Evolutionary conservation across 192 early-diverging fungal genomes (phyloP).

Genomic region (Martensiomyces pterosporus): DNA sequence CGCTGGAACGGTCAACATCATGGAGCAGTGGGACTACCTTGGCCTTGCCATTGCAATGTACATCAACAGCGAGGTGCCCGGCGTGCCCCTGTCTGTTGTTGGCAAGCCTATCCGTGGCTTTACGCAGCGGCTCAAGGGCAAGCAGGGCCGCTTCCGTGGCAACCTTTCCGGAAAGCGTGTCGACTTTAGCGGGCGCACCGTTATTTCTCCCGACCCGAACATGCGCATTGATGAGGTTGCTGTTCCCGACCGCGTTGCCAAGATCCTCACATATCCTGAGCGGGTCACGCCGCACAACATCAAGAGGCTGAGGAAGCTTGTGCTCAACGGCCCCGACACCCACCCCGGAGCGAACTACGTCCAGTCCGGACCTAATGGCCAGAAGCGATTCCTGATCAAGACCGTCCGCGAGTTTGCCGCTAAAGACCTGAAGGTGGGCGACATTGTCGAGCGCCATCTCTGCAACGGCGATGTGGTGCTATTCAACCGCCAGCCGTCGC

Average conservation of each 20-base stretch:
- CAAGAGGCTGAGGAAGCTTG: conserved; percentile 64
- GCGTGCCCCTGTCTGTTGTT: conserved; percentile 62
- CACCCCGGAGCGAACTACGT: conserved; percentile 94
- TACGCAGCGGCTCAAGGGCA: conserved; percentile 96
- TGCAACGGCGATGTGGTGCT: conserved; percentile 91
- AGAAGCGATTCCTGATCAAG: conserved; percentile 69
- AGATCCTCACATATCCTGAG: conserved; percentile 93
- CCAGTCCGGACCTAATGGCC: conserved; percentile 48
- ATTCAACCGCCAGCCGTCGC: conserved; percentile 98
- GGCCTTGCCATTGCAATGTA: conserved; percentile 94
- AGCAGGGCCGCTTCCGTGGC: conserved; percentile 97
- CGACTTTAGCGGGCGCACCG: conserved; percentile 97
- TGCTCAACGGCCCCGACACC: conserved; percentile 82
- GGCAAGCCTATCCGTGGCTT: conserved; percentile 79
- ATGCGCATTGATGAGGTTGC: conserved; percentile 96
- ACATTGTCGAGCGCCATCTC: conserved; percentile 94
- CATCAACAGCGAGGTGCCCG: conserved; percentile 93
- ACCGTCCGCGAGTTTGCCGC: conserved; percentile 68
- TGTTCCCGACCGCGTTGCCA: conserved; percentile 86
- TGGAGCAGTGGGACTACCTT: conserved; percentile 97
- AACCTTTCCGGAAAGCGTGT: conserved; percentile 99
- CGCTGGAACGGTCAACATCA: conserved; percentile 62
- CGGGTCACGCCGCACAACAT: conserved; percentile 89
- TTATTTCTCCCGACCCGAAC: conserved; percentile 99
- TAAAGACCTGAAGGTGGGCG: conserved; percentile 74